Conservation (phyloP, 164 flowering plant genomes). For the Aristolochia fimbriata region DNA sequence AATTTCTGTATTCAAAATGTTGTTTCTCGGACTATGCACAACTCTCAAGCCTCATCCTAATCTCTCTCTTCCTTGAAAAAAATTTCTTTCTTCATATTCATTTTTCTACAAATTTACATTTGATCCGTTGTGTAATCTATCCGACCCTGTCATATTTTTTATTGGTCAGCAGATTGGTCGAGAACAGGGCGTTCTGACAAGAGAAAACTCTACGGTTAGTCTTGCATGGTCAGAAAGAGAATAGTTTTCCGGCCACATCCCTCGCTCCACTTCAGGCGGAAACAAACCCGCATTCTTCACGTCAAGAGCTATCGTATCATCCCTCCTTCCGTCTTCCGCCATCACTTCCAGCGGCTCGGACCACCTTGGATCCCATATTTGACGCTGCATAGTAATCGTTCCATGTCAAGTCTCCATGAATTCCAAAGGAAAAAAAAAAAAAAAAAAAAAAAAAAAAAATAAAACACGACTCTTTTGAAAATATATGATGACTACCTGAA, state of each 20-base stretch:
- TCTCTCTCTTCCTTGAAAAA: too few relatives aligned
- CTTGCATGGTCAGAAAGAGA: slow-evolving; percentile 96
- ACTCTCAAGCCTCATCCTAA: too few relatives aligned
- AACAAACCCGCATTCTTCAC: slow-evolving; percentile 91
- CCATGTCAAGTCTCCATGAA: background rate
- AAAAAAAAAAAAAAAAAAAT: too few relatives aligned
- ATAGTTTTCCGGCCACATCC: slow-evolving; percentile 93
- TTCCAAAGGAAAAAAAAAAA: too few relatives aligned
- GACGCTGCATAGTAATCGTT: slow-evolving; percentile 33
- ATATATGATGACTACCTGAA: slow-evolving; percentile 48
- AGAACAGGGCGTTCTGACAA: slow-evolving; percentile 66
- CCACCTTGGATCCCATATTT: slow-evolving; percentile 61
- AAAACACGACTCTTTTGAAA: background rate
- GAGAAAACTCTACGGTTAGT: slow-evolving; percentile 86
- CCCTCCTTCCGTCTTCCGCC: slow-evolving; percentile 11
- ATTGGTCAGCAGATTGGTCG: slow-evolving; percentile 18
- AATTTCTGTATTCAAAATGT: too few relatives aligned
- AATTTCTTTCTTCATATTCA: too few relatives aligned
- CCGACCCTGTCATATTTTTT: too few relatives aligned
- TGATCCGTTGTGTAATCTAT: too few relatives aligned
- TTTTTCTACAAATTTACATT: too few relatives aligned
- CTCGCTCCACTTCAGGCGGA: slow-evolving; percentile 91
- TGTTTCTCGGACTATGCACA: too few relatives aligned
- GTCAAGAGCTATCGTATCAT: slow-evolving; percentile 57
- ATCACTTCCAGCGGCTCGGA: slow-evolving; percentile 34